A percentile compares a stretch with the other conserved stretches of the same genome.
phyloP scores from a whole-genome alignment of 176 grass and related monocot species.

The Aegilops umbellulata region DNA sequence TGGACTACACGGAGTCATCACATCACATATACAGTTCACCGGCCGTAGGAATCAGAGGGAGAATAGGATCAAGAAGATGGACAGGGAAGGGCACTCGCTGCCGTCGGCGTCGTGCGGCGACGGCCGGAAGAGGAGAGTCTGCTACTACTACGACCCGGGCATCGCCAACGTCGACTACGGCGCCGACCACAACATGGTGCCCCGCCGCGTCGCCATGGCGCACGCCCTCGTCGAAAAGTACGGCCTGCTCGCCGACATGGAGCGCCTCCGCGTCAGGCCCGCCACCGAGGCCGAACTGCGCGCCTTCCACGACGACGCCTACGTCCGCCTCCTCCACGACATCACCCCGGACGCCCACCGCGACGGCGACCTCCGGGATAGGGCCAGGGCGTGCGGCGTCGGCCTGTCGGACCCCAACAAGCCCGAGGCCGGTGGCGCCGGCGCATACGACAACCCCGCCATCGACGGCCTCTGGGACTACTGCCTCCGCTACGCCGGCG shows the following conservation, averaged over 20 bases:
- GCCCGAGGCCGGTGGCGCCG: background rate
- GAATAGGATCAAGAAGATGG: background rate
- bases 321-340: constrained; percentile 40
- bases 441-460: constrained; percentile 39
- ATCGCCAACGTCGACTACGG: constrained; percentile 65
- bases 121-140: constrained; percentile 55
- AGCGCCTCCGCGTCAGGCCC: constrained; percentile 24
- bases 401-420: background rate
- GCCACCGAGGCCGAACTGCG: constrained; percentile 37
- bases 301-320: constrained; percentile 45
- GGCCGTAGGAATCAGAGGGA: background rate
- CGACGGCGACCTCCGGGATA: background rate
- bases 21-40: background rate
- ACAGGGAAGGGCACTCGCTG: constrained; percentile 44
- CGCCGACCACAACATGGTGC: constrained; percentile 58
- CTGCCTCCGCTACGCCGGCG: constrained; percentile 53
- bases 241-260: constrained; percentile 42
- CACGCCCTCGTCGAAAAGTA: constrained; percentile 50
- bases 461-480: constrained; percentile 52
- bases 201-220: constrained; percentile 59
- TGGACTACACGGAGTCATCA: background rate
- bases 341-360: constrained; percentile 25
- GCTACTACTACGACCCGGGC: constrained; percentile 70
- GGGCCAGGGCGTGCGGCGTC: background rate
- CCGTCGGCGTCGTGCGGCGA: constrained; percentile 46